These are phyloP conservation scores for Borovskyia barvae DNA, from an alignment of 208 protist genomes.

Conservation along the genomic window DNA sequence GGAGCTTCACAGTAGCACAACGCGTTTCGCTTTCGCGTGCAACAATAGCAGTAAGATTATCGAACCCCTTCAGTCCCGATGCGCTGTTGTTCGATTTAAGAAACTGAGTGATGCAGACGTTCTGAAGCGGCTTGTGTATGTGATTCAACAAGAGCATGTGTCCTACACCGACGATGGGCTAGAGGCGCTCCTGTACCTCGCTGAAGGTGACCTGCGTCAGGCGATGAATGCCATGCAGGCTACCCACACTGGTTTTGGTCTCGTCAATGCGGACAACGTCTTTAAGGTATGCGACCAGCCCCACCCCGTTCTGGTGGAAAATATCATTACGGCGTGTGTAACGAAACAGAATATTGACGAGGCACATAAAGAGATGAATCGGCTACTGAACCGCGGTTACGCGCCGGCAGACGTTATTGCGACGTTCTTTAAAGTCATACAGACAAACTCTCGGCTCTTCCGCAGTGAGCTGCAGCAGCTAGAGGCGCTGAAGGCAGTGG, in stretches of 20 bases:
- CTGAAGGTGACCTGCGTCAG: conserved; percentile 96
- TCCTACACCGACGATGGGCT: conserved; percentile 94
- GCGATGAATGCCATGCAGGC: conserved; percentile 99
- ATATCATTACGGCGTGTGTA: conserved; percentile 87
- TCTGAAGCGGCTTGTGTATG: conserved; percentile 87
- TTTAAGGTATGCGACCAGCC: conserved; percentile 99
- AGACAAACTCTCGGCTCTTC: conserved; percentile 48
- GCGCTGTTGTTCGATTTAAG: conserved; percentile 86
- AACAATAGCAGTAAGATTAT: conserved; percentile 99
- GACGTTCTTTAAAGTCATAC: conserved; percentile 93
- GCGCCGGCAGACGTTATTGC: conserved; percentile 95
- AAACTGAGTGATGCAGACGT: conserved; percentile 91
- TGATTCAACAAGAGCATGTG: conserved; percentile 92
- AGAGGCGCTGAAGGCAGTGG: conserved; percentile 75
- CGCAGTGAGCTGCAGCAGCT: conserved; percentile 78
- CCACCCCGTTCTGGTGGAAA: conserved; percentile 94
- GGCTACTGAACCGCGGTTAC: conserved; percentile 91
- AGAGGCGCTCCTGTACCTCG: conserved; percentile 97
- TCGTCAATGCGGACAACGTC: conserved; percentile 97
- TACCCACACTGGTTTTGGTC: conserved; percentile 94
- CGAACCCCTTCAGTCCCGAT: conserved; percentile 98
- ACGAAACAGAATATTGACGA: conserved; percentile 70
- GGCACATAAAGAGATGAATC: conserved; percentile 80
- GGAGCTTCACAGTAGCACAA: conserved; percentile 97
- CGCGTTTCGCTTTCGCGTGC: conserved; percentile 98